Evolutionary conservation across 306 rosid genomes (phyloP).

Genomic region (Malus orientalis): DNA sequence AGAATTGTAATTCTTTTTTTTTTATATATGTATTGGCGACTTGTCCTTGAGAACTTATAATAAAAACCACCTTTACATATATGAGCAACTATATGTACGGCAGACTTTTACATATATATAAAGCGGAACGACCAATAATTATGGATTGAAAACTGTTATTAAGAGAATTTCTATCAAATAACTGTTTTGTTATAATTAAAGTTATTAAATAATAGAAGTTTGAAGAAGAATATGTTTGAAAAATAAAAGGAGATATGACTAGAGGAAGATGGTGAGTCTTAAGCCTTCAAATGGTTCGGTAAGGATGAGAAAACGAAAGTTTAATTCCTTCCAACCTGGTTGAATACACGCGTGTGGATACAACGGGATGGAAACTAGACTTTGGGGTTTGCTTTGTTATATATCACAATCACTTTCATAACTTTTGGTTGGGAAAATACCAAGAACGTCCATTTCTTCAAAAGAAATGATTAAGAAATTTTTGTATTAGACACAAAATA

Average conservation of each 20-base stretch:
- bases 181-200: not conserved
- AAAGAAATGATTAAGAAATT: constrained; percentile 26
- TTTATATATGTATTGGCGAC: not conserved
- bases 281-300: constrained; percentile 13
- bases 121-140: not conserved
- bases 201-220: not conserved
- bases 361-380: constrained; percentile 10
- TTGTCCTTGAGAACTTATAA: not conserved
- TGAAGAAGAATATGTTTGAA: constrained; percentile 2
- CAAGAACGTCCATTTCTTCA: constrained; percentile 25
- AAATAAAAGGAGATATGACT: constrained; percentile 6
- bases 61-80: not conserved
- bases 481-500: not conserved
- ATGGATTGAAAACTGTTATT: not conserved
- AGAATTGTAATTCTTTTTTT: not conserved
- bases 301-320: constrained; percentile 2
- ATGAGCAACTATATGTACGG: not conserved
- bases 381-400: not conserved
- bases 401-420: constrained; percentile 37
- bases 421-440: constrained; percentile 29
- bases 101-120: not conserved
- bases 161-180: not conserved
- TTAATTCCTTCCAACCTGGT: constrained; percentile 19
- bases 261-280: not conserved
- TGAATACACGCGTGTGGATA: constrained; percentile 24